Conservation (phyloP, 2,329 filamentous ascomycete species). For the Didymella pomorum region DNA sequence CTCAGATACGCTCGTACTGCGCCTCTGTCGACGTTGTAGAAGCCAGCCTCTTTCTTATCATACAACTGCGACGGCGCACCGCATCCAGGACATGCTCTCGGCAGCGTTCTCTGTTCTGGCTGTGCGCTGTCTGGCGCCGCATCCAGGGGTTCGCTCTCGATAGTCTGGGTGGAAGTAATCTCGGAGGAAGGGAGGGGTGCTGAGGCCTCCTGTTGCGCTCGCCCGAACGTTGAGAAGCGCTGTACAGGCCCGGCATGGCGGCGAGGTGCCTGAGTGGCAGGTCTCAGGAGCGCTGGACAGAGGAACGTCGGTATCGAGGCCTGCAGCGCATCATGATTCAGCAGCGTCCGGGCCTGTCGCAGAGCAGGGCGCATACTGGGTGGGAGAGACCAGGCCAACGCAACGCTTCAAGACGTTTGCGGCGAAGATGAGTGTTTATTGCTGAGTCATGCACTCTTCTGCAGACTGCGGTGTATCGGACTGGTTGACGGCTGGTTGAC, state of each 20-base stretch:
- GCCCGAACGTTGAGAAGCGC: slow-evolving; percentile 37
- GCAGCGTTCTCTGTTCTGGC: slow-evolving; percentile 47
- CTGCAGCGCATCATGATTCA: slow-evolving; percentile 34
- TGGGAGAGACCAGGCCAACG: too few species aligned
- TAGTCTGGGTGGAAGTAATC: slow-evolving; percentile 12
- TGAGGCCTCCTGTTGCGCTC: slow-evolving; percentile 28
- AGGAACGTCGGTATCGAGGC: slow-evolving; percentile 45
- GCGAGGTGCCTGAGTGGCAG: slow-evolving; percentile 20
- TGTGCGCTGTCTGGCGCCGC: slow-evolving; percentile 1
- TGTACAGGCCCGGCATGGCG: slow-evolving; percentile 21
- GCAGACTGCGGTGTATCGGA: too few species aligned
- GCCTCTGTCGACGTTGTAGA: slow-evolving; percentile 61
- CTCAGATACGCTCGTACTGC: slow-evolving; percentile 54
- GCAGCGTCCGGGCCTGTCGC: slow-evolving; percentile 37
- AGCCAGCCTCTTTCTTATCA: slow-evolving; percentile 64
- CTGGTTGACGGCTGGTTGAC: too few species aligned
- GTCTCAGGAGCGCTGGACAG: slow-evolving; percentile 45
- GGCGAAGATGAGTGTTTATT: background rate
- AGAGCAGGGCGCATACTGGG: slow-evolving; percentile 46
- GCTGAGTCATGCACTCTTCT: slow-evolving; percentile 16
- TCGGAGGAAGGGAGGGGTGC: slow-evolving; percentile 20
- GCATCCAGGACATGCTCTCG: slow-evolving; percentile 67
- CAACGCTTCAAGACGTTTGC: background rate
- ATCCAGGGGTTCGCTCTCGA: slow-evolving; percentile 2
- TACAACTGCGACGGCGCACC: slow-evolving; percentile 67